Evolutionary conservation across 441 rosid genomes (phyloP), one percentile per base, ranked within the genome.

Genomic region (Manihot esculenta): DNA sequence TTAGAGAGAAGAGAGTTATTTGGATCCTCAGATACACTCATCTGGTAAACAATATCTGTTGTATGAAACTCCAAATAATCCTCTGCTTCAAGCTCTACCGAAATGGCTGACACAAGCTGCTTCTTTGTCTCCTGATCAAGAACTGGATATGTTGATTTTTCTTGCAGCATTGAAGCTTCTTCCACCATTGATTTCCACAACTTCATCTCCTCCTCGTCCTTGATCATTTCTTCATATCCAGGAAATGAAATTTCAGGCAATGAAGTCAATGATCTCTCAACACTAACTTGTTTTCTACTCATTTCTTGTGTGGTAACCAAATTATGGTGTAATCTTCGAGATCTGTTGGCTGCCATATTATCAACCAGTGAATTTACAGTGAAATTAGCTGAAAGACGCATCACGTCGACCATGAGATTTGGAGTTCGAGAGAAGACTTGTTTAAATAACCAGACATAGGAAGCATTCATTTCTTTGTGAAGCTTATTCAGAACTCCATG

Each of bases 361-460:
- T 72, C 72, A 24, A 54, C 82, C 87, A 88, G 79, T 23, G 96
- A 93, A 68, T 86, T 82, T 12, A 86, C 88, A 0, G 85, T 81
- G 75, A 83, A 90, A 73, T 88, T 88, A 1, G 98, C 94, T 44
- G 87, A 51, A 13, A 93, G 80, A n/a, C 91, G 71, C 96, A 93
- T 91, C 17, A 91, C 83, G 60, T 82, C 74, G 10, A 91, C 84
- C 96, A 91, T 89, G 59, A 93, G 83, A 64, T 82, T 80, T 0
- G 97, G 97, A 1, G 97, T 86, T 23, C 77, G 67, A 0, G 88
- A 86, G 64, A 91, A 91, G 18, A 93, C 89, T 50, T 76, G 87
- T 44, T 84, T 91, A 54, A 91, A 93, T 17, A 93, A 81, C 96
- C 97, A 89, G 49, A 85, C 79, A 60, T 88, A 84, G 0, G 91